A percentile compares a stretch with the other conserved stretches of the same genome.
phyloP scores from a whole-genome alignment of 768 basidiomycete genomes.

The Kwoniella sp. region DNA sequence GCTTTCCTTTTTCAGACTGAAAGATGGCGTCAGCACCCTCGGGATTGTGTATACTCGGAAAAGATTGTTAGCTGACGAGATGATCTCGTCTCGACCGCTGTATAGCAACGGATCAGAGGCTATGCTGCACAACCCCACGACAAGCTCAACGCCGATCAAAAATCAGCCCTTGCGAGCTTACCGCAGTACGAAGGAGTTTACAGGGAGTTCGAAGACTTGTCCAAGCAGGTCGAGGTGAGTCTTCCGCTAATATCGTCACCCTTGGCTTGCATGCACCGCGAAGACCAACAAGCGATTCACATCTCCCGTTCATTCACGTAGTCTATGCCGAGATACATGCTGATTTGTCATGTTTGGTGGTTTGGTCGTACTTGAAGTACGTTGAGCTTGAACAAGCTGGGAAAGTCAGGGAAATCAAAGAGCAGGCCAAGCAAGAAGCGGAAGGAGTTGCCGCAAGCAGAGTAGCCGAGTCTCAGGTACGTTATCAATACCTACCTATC shows the following conservation, averaged over 20 bases:
- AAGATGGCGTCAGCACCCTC: too few species aligned
- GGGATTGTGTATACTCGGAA: too few species aligned
- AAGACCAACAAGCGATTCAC: too few species aligned
- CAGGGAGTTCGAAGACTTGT: conserved; percentile 80
- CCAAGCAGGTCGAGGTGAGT: conserved; percentile 78
- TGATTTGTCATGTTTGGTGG: neutral
- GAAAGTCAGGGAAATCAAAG: conserved; percentile 37
- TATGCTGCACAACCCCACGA: conserved; percentile 70
- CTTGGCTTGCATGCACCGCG: too few species aligned
- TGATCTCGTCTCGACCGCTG: neutral
- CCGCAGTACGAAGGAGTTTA: conserved; percentile 74
- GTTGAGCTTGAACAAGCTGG: conserved; percentile 44
- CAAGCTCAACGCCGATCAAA: conserved; percentile 87
- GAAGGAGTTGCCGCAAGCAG: conserved; percentile 11
- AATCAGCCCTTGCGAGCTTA: conserved; percentile 69
- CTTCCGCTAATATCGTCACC: too few species aligned
- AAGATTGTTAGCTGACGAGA: too few species aligned
- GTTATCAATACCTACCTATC: too few species aligned
- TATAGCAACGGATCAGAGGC: conserved; percentile 69
- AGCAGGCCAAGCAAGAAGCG: conserved; percentile 16
- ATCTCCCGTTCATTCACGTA: too few species aligned
- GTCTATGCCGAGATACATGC: neutral
- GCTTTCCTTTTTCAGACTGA: neutral
- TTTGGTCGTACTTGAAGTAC: conserved; percentile 10
- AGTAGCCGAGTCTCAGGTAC: conserved; percentile 31